Conservation (phyloP, 1,284 basidiomycete species). For the Trametes sp. region DNA sequence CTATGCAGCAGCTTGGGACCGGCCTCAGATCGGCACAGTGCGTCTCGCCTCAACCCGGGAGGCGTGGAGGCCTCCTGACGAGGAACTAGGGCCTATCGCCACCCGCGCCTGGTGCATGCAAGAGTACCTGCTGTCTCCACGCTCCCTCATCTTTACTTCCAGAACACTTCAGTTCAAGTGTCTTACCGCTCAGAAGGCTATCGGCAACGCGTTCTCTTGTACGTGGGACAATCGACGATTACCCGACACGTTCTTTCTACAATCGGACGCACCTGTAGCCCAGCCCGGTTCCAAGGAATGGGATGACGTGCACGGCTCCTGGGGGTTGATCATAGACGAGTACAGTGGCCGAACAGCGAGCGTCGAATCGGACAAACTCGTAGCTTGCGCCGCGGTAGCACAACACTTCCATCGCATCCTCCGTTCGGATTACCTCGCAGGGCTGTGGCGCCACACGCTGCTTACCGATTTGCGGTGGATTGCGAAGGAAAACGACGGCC, state of each 20-base stretch:
- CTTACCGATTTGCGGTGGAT: conserved; percentile 16
- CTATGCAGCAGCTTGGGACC: background rate
- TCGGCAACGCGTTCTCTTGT: background rate
- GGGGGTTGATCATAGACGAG: background rate
- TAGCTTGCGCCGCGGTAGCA: conserved; percentile 25
- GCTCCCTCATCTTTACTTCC: conserved; percentile 23
- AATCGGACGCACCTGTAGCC: no score
- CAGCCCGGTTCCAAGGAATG: background rate
- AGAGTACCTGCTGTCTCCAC: conserved; percentile 20
- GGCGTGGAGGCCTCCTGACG: background rate
- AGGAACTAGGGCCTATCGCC: conserved; percentile 8
- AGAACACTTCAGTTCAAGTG: background rate
- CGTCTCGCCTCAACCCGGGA: background rate
- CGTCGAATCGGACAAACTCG: background rate
- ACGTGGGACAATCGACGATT: background rate
- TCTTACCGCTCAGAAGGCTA: background rate
- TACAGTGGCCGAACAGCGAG: background rate
- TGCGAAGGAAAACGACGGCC: no score
- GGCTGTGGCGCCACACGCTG: background rate
- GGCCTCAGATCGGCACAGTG: background rate
- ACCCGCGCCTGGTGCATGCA: conserved; percentile 26
- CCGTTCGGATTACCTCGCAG: conserved; percentile 25
- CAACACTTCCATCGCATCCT: conserved; percentile 22
- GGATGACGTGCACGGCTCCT: background rate
- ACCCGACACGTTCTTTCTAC: background rate